Base-by-base conservation (phyloP, 495 filamentous ascomycete species). In the Xylaria palmicola region DNA sequence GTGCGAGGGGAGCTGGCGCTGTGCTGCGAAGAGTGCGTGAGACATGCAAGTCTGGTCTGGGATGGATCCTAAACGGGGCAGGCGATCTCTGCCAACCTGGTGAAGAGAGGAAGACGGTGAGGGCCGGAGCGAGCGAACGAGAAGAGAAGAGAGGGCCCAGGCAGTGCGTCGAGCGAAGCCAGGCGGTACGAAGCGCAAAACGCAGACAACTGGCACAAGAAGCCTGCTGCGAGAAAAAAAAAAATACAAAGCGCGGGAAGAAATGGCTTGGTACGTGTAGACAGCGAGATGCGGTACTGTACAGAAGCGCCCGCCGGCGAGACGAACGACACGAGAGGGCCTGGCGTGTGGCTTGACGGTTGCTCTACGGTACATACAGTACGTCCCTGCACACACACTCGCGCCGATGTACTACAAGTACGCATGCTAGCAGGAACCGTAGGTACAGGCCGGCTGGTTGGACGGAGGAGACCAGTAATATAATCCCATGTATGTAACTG, bases 341-440 rank as follows among this genome's bases (percentile, higher is more conserved):
- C 40, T 19, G 40, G 39, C 24, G 43, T 58, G 68, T 71, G 68
- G 68, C 68, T 71, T 67, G 65, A 65, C 63, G 22, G 48, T 51
- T n/a, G n/a, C n/a, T n/a, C n/a, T n/a, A n/a, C n/a, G n/a, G n/a
- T n/a, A n/a, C n/a, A n/a, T n/a, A n/a, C n/a, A n/a, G n/a, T n/a
- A n/a, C n/a, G n/a, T n/a, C n/a, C n/a, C n/a, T n/a, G n/a, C n/a
- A n/a, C n/a, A n/a, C n/a, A n/a, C n/a, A n/a, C n/a, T n/a, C n/a
- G n/a, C n/a, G n/a, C n/a, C n/a, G n/a, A n/a, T n/a, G n/a, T n/a
- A n/a, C n/a, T n/a, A n/a, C n/a, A n/a, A n/a, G n/a, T n/a, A n/a
- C n/a, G n/a, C n/a, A n/a, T n/a, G n/a, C n/a, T n/a, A n/a, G n/a
- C n/a, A n/a, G n/a, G n/a, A n/a, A n/a, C n/a, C n/a, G n/a, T n/a